A percentile compares a stretch with the other conserved stretches of the same genome.
Evolutionary conservation across 768 basidiomycete species (phyloP).

Genomic region (Cyathus striatus): DNA sequence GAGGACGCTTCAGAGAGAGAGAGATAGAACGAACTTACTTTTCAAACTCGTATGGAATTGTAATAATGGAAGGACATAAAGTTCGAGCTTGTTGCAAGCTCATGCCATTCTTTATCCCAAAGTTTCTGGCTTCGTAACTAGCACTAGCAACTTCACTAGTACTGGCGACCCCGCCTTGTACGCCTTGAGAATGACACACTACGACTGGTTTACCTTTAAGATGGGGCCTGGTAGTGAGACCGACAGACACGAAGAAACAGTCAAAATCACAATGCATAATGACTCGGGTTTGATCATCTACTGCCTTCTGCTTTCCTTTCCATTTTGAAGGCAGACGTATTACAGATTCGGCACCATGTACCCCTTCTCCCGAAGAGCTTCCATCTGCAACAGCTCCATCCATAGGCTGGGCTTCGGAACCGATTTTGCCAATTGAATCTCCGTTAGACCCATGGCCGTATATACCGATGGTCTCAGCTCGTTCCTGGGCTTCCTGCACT

Average conservation of each 20-base stretch:
- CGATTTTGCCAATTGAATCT: slow-evolving; percentile 22
- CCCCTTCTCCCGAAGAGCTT: no score
- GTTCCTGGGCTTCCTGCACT: slow-evolving; percentile 75
- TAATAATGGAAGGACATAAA: slow-evolving; percentile 66
- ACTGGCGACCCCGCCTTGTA: slow-evolving; percentile 64
- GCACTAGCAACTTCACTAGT: slow-evolving; percentile 95
- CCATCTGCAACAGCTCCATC: slow-evolving; percentile 15
- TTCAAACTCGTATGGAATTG: slow-evolving; percentile 94
- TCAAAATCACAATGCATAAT: slow-evolving; percentile 97
- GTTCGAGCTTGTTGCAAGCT: slow-evolving; percentile 79
- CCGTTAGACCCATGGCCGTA: neutral
- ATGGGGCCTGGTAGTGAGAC: slow-evolving; percentile 73
- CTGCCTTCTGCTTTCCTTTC: slow-evolving; percentile 54
- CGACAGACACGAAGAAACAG: slow-evolving; percentile 95
- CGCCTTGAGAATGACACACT: slow-evolving; percentile 90
- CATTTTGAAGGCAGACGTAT: slow-evolving; percentile 46
- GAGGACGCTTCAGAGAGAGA: neutral
- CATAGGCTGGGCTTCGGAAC: slow-evolving; percentile 14
- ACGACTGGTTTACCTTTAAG: slow-evolving; percentile 86
- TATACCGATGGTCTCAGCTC: slow-evolving; percentile 38
- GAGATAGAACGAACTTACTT: slow-evolving; percentile 32
- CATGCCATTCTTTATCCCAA: slow-evolving; percentile 93
- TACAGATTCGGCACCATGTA: slow-evolving; percentile 46
- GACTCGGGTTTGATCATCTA: slow-evolving; percentile 49
- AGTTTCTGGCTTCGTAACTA: slow-evolving; percentile 87